These are phyloP conservation scores for Penicillium atrosanguineum DNA, from an alignment of 495 filamentous ascomycete species.

Conservation along the genomic window DNA sequence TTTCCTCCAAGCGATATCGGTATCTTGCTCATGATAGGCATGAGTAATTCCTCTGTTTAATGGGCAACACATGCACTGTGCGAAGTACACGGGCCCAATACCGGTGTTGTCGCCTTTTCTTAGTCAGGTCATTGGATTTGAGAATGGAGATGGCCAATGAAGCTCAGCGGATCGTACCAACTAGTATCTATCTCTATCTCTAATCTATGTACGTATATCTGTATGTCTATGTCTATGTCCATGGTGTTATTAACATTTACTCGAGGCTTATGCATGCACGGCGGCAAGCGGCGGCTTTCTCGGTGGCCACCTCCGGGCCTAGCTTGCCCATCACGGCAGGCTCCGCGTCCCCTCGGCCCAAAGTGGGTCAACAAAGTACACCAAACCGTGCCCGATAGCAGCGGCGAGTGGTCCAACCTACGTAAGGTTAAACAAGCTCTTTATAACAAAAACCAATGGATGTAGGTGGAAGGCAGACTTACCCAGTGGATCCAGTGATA, in stretches of 20 bases:
- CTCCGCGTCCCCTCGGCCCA: slow-evolving; percentile 22
- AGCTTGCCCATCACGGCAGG: slow-evolving; percentile 14
- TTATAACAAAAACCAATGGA: slow-evolving; percentile 1
- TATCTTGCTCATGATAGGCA: not conserved
- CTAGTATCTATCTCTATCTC: too few species aligned
- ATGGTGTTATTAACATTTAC: too few species aligned
- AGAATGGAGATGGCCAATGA: too few species aligned
- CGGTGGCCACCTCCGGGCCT: slow-evolving; percentile 11
- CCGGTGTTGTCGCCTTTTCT: too few species aligned
- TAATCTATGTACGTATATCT: too few species aligned
- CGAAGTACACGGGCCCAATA: too few species aligned
- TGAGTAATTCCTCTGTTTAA: not conserved
- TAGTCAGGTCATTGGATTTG: too few species aligned
- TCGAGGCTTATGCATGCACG: too few species aligned
- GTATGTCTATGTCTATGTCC: too few species aligned
- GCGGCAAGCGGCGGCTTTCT: not conserved
- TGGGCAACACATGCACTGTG: not conserved
- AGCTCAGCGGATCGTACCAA: too few species aligned
- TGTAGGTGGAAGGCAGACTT: not conserved
- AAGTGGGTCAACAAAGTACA: slow-evolving; percentile 32
- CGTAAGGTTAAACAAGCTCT: slow-evolving; percentile 9
- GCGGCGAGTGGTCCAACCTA: slow-evolving; percentile 31
- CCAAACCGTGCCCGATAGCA: slow-evolving; percentile 24
- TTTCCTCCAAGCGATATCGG: not conserved
- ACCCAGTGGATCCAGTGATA: slow-evolving; percentile 43